These are phyloP conservation scores for Clavispora carvajalis DNA, from an alignment of 805 yeast genomes.

Conservation along the genomic window DNA sequence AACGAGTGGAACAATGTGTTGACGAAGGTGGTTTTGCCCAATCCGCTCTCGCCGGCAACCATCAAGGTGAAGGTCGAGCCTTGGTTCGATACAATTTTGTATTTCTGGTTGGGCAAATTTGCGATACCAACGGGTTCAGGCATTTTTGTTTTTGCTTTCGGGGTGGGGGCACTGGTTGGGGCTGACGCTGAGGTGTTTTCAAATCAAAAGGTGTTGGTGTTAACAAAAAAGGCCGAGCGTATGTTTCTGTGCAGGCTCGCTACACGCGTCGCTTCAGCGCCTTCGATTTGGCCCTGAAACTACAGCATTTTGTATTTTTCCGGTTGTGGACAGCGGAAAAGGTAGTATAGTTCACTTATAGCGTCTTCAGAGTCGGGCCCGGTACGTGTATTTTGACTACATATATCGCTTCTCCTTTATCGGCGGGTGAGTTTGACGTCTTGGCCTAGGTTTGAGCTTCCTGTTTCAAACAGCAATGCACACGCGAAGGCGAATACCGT, in stretches of 20 bases:
- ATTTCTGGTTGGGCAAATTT: slow-evolving; percentile 70
- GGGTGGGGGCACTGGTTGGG: background rate
- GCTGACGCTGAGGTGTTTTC: slow-evolving; percentile 1
- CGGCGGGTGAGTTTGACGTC: background rate
- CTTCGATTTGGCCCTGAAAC: too few species aligned
- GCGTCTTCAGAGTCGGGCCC: too few species aligned
- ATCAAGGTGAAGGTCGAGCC: slow-evolving; percentile 77
- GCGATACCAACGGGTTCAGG: slow-evolving; percentile 65
- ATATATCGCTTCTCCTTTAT: too few species aligned
- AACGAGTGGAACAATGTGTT: slow-evolving; percentile 78
- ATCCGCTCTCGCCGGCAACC: slow-evolving; percentile 89
- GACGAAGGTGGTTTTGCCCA: slow-evolving; percentile 89
- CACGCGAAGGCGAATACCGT: background rate
- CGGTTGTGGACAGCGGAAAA: too few species aligned
- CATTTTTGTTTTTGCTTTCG: slow-evolving; percentile 18
- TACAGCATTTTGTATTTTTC: too few species aligned
- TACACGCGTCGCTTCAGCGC: background rate
- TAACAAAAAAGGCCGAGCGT: slow-evolving; percentile 1
- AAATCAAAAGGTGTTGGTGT: background rate
- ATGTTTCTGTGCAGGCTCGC: background rate
- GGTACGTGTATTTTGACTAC: too few species aligned
- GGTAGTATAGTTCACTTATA: too few species aligned
- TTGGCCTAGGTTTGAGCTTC: background rate
- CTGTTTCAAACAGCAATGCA: background rate
- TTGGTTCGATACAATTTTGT: slow-evolving; percentile 67